A percentile compares a stretch with the other conserved stretches of the same genome.
These are phyloP conservation scores for Darksidea phi DNA, from an alignment of 495 filamentous ascomycete species.

Conservation along the genomic window DNA sequence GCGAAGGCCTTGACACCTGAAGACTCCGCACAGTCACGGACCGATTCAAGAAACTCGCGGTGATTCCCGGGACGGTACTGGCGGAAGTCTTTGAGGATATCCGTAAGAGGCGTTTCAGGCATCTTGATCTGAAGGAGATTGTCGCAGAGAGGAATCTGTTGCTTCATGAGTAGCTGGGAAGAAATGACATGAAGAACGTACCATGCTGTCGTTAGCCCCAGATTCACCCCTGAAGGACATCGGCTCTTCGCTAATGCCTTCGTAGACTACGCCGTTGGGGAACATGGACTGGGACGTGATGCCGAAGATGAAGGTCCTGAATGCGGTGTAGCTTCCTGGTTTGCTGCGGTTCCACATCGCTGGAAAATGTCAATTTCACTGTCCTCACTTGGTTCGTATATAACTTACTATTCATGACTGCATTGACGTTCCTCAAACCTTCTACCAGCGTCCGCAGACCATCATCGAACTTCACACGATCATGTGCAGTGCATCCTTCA, in stretches of 20 bases:
- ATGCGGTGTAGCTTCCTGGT: conserved; percentile 73
- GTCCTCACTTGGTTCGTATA: not conserved
- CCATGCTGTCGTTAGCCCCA: conserved; percentile 85
- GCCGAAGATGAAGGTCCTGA: conserved; percentile 92
- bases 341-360: conserved; percentile 85
- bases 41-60: conserved; percentile 73
- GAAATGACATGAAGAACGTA: conserved; percentile 36
- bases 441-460: conserved; percentile 60
- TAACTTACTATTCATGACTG: conserved; percentile 69
- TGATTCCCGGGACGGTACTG: conserved; percentile 82
- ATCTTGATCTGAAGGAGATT: conserved; percentile 76
- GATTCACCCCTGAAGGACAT: conserved; percentile 80
- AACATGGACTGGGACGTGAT: conserved; percentile 91
- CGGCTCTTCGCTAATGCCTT: conserved; percentile 70
- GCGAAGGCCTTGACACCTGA: conserved; percentile 63
- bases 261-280: conserved; percentile 82
- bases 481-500: conserved; percentile 53
- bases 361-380: conserved; percentile 32
- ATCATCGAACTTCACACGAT: conserved; percentile 60
- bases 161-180: not conserved
- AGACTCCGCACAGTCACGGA: conserved; percentile 55
- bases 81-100: conserved; percentile 81
- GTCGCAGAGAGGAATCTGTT: conserved; percentile 78
- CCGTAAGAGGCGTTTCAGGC: conserved; percentile 79
- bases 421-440: conserved; percentile 69